phyloP scores from a whole-genome alignment of 2,329 filamentous ascomycete species.

The Pseudogymnoascus sp. region DNA sequence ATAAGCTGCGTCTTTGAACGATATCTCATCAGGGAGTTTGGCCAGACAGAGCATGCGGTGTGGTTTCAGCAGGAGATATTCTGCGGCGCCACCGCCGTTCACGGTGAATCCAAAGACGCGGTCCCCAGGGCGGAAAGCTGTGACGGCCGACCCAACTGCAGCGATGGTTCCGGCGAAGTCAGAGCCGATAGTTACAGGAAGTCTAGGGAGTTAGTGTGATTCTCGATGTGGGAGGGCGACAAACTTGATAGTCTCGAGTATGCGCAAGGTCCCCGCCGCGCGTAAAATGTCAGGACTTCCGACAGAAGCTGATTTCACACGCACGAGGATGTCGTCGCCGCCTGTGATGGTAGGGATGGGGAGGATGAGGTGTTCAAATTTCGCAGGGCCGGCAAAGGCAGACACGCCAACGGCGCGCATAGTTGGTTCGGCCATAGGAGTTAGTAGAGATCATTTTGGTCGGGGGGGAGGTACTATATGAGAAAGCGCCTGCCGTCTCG shows the following conservation, averaged over 20 bases:
- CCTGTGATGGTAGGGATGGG: background rate
- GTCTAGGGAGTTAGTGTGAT: constrained; percentile 19
- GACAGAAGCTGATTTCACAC: background rate
- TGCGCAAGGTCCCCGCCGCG: constrained; percentile 18
- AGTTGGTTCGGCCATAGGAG: background rate
- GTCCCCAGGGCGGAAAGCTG: constrained; percentile 31
- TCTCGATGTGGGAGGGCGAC: constrained; percentile 37
- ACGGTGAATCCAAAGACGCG: constrained; percentile 28
- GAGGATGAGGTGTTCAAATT: background rate
- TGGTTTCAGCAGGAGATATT: constrained; percentile 30
- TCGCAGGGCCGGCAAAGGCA: background rate
- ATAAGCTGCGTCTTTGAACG: constrained; percentile 33
- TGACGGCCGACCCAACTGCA: constrained; percentile 28
- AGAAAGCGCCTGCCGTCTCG: background rate
- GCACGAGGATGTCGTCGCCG: background rate
- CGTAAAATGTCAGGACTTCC: background rate
- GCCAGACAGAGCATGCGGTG: constrained; percentile 24
- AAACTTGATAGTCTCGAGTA: constrained; percentile 38
- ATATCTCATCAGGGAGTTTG: constrained; percentile 31
- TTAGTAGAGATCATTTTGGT: constrained; percentile 19
- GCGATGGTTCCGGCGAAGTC: constrained; percentile 33
- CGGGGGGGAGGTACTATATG: constrained; percentile 25
- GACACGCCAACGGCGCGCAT: background rate
- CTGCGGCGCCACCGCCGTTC: constrained; percentile 18
- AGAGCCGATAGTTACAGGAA: constrained; percentile 36